Evolutionary conservation across 768 basidiomycete species (phyloP), one percentile per base, ranked within the genome.

Genomic region (Amanita rubescens): DNA sequence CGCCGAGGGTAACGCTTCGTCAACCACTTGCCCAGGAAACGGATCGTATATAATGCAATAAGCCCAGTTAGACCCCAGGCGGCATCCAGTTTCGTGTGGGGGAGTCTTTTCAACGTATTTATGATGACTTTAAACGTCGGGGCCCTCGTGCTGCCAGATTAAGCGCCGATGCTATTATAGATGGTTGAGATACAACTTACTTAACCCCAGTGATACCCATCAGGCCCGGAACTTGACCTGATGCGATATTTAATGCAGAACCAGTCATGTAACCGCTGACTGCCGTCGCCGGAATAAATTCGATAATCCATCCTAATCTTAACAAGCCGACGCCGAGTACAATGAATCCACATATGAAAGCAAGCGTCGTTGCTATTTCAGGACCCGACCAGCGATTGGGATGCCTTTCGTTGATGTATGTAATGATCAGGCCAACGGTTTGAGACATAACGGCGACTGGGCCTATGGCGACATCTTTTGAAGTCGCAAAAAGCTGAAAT

Each of bases 391-490:
- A 95, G 60, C 73, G 62, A n/a, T 69, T 70, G 1, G 80, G 84
- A 60, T 82, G 70, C 9, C 65, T 60, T 0, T 71, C 61, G 41
- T 85, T 62, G 49, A 96, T 81, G 33, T 77, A 67, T 12, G 76
- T 71, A 64, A 97, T 89, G 58, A 97, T 83, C 65, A 90, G 82
- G 7, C 90, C 78, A 15, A 84, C 81, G 17, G 89, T 87, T 48
- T 96, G 78, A 2, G 92, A 94, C 94, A 99, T 96, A 65, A 99
- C 95, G 7, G 96, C 95, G 60, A 98, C 95, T 2, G 96, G 96
- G 47, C 96, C 96, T 60, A 99, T 98, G n/a, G 93, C 94, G 38
- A 99, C 90, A 74, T 99, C 96, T 69, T 97, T 97, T 25, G 91
- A 91, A 0, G 96, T 98, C 20, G 94, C 95, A 64, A 98, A 97